Conservation (phyloP, 257 asterid species). For the Dorcoceras hygrometricum region DNA sequence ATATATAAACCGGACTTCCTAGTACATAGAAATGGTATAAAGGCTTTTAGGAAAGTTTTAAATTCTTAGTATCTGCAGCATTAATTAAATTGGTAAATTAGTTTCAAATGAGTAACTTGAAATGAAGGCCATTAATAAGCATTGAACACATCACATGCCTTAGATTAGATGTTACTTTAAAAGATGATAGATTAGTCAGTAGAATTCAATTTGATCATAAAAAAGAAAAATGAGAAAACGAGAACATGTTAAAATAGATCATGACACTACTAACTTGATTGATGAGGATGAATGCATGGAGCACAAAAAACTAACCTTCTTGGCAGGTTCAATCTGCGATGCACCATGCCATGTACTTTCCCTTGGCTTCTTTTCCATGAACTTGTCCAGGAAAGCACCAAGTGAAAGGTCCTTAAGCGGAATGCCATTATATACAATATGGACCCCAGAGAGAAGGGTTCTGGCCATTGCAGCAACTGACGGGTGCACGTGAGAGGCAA, state of each 20-base stretch:
- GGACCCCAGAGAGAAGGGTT: slow-evolving; percentile 85
- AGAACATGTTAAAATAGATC: not conserved
- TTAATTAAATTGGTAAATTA: too few species aligned
- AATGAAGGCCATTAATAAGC: not conserved
- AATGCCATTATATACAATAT: slow-evolving; percentile 79
- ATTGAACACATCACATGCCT: not conserved
- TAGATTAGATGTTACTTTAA: not conserved
- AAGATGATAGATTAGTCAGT: not conserved
- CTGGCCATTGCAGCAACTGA: slow-evolving; percentile 94
- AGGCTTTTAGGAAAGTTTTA: too few species aligned
- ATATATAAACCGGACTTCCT: too few species aligned
- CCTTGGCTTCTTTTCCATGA: slow-evolving; percentile 96
- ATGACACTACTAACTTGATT: not conserved
- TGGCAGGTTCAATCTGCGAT: slow-evolving; percentile 84
- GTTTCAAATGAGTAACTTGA: not conserved
- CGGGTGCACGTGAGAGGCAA: slow-evolving; percentile 89
- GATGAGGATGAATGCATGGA: not conserved
- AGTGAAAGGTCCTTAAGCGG: slow-evolving; percentile 83
- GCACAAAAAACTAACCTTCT: slow-evolving; percentile 58
- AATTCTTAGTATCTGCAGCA: not conserved
- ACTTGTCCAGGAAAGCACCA: slow-evolving; percentile 80
- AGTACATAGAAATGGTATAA: too few species aligned
- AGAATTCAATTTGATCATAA: not conserved
- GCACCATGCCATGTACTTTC: slow-evolving; percentile 87
- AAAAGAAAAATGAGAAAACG: not conserved